Evolutionary conservation across 352 stramenopile species (phyloP), one percentile per base, ranked within the genome.

Genomic region (Globisporangium paddicum): DNA sequence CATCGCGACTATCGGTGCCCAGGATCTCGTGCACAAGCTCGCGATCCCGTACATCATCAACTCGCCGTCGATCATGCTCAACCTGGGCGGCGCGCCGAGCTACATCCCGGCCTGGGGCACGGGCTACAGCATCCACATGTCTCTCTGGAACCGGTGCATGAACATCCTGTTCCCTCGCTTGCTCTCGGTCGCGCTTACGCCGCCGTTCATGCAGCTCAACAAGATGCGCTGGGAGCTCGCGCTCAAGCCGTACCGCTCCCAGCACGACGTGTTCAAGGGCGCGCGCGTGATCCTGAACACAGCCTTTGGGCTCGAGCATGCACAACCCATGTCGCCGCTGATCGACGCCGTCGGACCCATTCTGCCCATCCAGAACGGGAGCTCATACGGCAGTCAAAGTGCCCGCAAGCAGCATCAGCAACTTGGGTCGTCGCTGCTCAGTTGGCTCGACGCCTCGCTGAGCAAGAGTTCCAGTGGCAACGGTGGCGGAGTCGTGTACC

Each of bases 191-290:
- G 87, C 86, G 21, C 72, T 96, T 60, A 96, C 87, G n/a, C 85
- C 87, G 41, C 82, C 86, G 32, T 96, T 95, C 69, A 90, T 93
- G 78, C 79, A 93, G 63, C 61, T 94, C 49, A 96, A 96, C 74
- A 89, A 95, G 68, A 73, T 92, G 61, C 75, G 83, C 3, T 91
- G 81, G 60, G 82, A 93, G 58, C 68, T 94, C 37, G 64, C 82
- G 1, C 69, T 96, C 44, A 65, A 72, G 54, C 77, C 82, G 0
- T 93, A 88, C 56, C 67, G 82, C 5, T 94, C 83, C 5, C 88
- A 96, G 67, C 84, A 96, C 68, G 87, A 95, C 68, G 67, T 96
- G 19, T 95, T 95, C 68, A 89, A 89, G 44, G 86, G 83, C 48
- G 74, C 80, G 13, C 82, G 86, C 11, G 77, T 96, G 50, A 73